Evolutionary conservation across 169 alveolate species (phyloP), one percentile per base, ranked within the genome.

Genomic region (Cryptosporidium parvum): DNA sequence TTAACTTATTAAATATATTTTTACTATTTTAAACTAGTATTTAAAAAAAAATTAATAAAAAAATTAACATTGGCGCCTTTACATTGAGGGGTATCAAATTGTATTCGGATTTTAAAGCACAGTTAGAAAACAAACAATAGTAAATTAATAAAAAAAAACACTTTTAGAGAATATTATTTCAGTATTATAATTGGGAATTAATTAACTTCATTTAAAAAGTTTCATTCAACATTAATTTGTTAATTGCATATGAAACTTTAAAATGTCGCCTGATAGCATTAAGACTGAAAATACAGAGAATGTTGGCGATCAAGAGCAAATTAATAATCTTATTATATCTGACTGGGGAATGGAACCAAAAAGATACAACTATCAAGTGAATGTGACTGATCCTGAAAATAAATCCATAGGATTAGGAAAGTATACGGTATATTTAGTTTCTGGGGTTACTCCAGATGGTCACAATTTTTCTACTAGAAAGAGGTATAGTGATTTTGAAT

Each of bases 401-500:
- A 80, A 80, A 18, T 80, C 89, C 21, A 80, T 80, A 23, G 89
- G 89, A 18, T 80, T 80, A 52, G 89, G 89, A 9, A 80, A 80
- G 42, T 80, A 80, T 37, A 80, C 89, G 14, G 89, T 80, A 6
- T 91, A 91, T 65, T 42, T 84, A 23, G 93, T 91, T 37, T 85
- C 89, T n/a, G 93, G 93, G 12, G 33, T 45, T 35, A 84, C 93
- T n/a, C 75, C 69, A 39, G 70, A 71, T 42, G 93, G 91, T 2
- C 85, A 39, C 62, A 62, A 84, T 37, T 91, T 91, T 56, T 70
- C 91, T 4, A 65, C 85, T 31, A 59, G 93, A 69, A 75, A 85
- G 42, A 56, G 96, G 70, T 92, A 94, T 85, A 89, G 91, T 33
- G 96, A 94, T 62, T 94, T 94, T 68, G 86, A 91, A 62, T 87